Base-by-base conservation (phyloP, 1,284 basidiomycete genomes). In the Tremellales sp. region DNA sequence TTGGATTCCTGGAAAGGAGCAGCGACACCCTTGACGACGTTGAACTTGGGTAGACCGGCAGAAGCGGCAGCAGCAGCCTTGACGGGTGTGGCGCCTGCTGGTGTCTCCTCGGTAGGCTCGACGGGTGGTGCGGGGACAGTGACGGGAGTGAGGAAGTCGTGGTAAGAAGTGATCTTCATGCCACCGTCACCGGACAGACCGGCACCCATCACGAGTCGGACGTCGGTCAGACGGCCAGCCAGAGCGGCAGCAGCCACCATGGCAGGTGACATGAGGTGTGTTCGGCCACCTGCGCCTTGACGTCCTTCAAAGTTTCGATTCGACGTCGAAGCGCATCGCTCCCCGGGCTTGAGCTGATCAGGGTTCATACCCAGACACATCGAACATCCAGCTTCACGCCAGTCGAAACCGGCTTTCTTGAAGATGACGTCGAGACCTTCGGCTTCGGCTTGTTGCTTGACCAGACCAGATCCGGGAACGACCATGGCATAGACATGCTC, bases 301-400 rank as follows among this genome's bases (percentile, higher is more conserved):
- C 80, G 85, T 45, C 93, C 92, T 75, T 97, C 92, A 66, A 97
- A 97, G 77, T 97, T 97, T 56, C 93, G 85, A 76, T 97, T 97
- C 68, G 90, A 94, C 36, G 93, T 97, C 64, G 88, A 92, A 5
- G 93, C 92, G 67, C 92, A 97, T 45, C 93, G 86, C 74, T 97
- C 88, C 42, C 87, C 85, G 3, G 90, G 89, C 31, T 81, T 79
- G 46, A 97, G 80, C 73, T 94, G 90, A 75, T 97, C 92, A 10
- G 92, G 89, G 75, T 97, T 97, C 93, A 97, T 97, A 39, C 91
- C 93, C 56, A 97, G 74, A 75, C 92, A 97, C 93, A 97, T 97
- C 26, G 93, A 97, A 72, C 92, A 97, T 26, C 92, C 92, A 25
- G 93, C 93, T 75, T 97, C 93, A 52, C 92, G 82, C 92, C 91